Evolutionary conservation across 805 yeast species (phyloP).

Genomic region (Wickerhamiella domercqiae): DNA sequence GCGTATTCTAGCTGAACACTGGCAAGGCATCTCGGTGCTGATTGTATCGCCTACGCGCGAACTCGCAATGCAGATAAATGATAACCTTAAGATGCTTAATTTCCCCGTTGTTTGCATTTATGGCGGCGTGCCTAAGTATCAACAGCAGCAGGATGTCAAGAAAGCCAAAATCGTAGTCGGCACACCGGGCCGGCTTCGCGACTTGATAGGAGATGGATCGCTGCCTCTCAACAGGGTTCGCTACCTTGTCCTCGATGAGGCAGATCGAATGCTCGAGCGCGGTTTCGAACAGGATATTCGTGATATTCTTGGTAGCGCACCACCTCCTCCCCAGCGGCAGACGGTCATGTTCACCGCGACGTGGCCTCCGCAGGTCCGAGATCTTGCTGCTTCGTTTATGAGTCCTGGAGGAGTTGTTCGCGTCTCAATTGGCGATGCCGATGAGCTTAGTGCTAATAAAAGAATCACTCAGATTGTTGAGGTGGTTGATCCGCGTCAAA

Average conservation of each 20-base stretch:
- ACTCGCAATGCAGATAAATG: slow-evolving; percentile 84
- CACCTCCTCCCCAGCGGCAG: slow-evolving; percentile 40
- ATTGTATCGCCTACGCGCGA: slow-evolving; percentile 96
- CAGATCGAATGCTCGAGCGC: slow-evolving; percentile 96
- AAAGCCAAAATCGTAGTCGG: slow-evolving; percentile 62
- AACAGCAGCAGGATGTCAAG: slow-evolving; percentile 53
- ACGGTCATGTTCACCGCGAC: slow-evolving; percentile 99
- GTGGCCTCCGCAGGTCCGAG: slow-evolving; percentile 98
- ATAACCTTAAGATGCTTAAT: slow-evolving; percentile 39
- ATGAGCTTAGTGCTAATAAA: slow-evolving; percentile 87
- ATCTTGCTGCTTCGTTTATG: slow-evolving; percentile 77
- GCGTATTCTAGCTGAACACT: slow-evolving; percentile 33
- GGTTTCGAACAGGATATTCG: slow-evolving; percentile 97
- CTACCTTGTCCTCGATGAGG: slow-evolving; percentile 89
- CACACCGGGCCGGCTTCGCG: slow-evolving; percentile 95
- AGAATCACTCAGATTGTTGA: slow-evolving; percentile 88
- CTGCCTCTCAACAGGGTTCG: slow-evolving; percentile 48
- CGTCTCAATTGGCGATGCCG: slow-evolving; percentile 85
- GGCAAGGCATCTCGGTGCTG: slow-evolving; percentile 51
- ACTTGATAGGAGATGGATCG: slow-evolving; percentile 77
- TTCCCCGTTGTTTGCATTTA: slow-evolving; percentile 59
- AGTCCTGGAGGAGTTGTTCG: slow-evolving; percentile 50
- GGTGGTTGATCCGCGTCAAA: slow-evolving; percentile 67
- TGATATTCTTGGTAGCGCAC: slow-evolving; percentile 51
- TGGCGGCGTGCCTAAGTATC: slow-evolving; percentile 96